Conservation (phyloP, 2,329 filamentous ascomycete species). For the Phaeosphaeriaceae sp. region DNA sequence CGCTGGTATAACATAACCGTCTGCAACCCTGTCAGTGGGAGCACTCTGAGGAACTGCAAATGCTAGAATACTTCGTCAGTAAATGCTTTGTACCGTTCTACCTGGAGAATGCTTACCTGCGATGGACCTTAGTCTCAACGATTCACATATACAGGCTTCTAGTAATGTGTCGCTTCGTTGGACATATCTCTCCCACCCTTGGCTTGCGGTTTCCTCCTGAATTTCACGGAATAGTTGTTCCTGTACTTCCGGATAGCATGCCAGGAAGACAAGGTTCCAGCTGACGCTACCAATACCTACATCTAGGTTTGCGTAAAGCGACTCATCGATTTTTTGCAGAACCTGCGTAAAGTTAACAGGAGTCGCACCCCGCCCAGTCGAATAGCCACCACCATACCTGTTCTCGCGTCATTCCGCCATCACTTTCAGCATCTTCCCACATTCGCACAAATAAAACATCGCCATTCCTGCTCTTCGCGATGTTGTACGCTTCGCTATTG, state of each 20-base stretch:
- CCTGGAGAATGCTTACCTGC: conserved; percentile 13
- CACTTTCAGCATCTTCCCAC: background rate
- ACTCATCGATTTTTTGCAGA: conserved; percentile 54
- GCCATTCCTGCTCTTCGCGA: background rate
- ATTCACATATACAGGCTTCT: conserved; percentile 47
- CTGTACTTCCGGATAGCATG: conserved; percentile 41
- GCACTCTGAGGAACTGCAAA: conserved; percentile 51
- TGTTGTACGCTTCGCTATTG: conserved; percentile 28
- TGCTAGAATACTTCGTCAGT: conserved; percentile 14
- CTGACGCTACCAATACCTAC: conserved; percentile 52
- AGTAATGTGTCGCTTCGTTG: conserved; percentile 19
- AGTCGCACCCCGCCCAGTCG: background rate
- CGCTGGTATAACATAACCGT: conserved; percentile 37
- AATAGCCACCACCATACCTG: background rate
- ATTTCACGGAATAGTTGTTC: conserved; percentile 30
- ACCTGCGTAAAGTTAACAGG: background rate
- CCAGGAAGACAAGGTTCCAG: conserved; percentile 53
- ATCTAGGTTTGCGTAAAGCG: conserved; percentile 56
- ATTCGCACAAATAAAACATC: background rate
- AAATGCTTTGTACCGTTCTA: background rate
- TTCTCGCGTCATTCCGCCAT: background rate
- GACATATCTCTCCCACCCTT: conserved; percentile 12
- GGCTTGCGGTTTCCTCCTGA: background rate
- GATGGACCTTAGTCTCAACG: conserved; percentile 47
- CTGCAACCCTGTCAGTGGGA: conserved; percentile 36